Conservation (phyloP, 805 yeast species). For the Saturnispora kantuleensis region DNA sequence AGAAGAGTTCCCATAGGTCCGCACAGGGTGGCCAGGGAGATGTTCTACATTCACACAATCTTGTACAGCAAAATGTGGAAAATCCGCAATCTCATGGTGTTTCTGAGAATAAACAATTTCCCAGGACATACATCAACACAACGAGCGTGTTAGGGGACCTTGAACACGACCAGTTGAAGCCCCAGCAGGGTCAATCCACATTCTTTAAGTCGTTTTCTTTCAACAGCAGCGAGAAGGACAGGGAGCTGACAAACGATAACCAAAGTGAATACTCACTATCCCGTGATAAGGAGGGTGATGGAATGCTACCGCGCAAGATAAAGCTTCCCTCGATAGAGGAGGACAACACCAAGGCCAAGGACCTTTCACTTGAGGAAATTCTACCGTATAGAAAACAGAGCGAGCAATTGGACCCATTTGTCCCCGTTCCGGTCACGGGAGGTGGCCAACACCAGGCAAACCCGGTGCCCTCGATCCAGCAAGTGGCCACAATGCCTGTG, state of each 20-base stretch:
- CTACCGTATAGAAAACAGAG: slow-evolving; percentile 32
- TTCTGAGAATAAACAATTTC: no score
- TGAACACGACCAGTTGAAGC: background rate
- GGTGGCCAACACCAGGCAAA: no score
- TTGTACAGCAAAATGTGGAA: no score
- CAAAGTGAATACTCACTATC: background rate
- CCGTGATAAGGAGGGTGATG: background rate
- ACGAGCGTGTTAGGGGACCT: background rate
- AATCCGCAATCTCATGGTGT: no score
- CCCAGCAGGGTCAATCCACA: background rate
- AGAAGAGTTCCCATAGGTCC: no score
- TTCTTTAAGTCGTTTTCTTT: slow-evolving; percentile 4
- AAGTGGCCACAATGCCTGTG: no score
- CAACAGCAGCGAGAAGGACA: background rate
- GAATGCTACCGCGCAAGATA: slow-evolving; percentile 5
- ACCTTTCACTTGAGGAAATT: slow-evolving; percentile 17
- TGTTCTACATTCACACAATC: no score
- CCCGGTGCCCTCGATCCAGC: no score
- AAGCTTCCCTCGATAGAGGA: background rate
- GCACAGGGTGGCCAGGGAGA: no score
- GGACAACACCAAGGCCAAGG: background rate
- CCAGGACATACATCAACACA: background rate
- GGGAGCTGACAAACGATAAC: background rate
- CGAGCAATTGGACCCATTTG: slow-evolving; percentile 41
- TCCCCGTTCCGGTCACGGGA: slow-evolving; percentile 17